phyloP scores from a whole-genome alignment of 2,329 filamentous ascomycete species.

The Coniochaeta pulveracea region DNA sequence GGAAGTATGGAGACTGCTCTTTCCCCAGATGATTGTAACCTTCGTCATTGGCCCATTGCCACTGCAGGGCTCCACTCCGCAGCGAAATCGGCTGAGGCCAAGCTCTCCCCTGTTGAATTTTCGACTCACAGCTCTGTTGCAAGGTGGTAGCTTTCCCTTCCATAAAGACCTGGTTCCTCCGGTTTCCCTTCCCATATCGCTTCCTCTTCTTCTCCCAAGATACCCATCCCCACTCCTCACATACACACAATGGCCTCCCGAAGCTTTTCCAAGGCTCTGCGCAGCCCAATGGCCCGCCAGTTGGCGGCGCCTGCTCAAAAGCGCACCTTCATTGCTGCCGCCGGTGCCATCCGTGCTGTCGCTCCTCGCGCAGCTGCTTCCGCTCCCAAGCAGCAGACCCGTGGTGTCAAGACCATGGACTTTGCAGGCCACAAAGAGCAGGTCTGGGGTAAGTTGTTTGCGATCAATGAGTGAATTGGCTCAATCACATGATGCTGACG shows the following conservation, averaged over 20 bases:
- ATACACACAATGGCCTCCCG: conserved; percentile 62
- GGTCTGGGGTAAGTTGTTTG: conserved; percentile 66
- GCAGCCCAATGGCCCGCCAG: conserved; percentile 52
- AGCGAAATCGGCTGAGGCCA: too few relatives aligned
- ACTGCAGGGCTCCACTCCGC: too few relatives aligned
- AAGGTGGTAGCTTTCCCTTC: too few relatives aligned
- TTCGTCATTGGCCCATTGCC: too few relatives aligned
- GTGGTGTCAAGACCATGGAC: conserved; percentile 97
- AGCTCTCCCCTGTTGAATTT: too few relatives aligned
- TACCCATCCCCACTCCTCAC: conserved; percentile 19
- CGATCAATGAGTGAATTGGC: background rate
- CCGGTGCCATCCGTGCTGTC: conserved; percentile 41
- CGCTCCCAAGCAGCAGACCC: conserved; percentile 48
- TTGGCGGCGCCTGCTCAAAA: conserved; percentile 49
- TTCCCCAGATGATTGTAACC: too few relatives aligned
- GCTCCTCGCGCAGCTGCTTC: conserved; percentile 31
- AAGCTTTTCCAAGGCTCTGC: conserved; percentile 58
- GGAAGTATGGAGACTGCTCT: too few relatives aligned
- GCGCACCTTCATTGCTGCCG: conserved; percentile 51
- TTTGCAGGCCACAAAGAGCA: conserved; percentile 92
- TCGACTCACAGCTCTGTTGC: too few relatives aligned
- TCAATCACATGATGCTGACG: background rate
- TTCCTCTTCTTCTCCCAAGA: conserved; percentile 13
- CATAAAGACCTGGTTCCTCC: too few relatives aligned
- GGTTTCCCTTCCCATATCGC: background rate